Evolutionary conservation across 1,139 yeast species (phyloP), one percentile per base, ranked within the genome.

Genomic region (Saccharomyces hybrid): DNA sequence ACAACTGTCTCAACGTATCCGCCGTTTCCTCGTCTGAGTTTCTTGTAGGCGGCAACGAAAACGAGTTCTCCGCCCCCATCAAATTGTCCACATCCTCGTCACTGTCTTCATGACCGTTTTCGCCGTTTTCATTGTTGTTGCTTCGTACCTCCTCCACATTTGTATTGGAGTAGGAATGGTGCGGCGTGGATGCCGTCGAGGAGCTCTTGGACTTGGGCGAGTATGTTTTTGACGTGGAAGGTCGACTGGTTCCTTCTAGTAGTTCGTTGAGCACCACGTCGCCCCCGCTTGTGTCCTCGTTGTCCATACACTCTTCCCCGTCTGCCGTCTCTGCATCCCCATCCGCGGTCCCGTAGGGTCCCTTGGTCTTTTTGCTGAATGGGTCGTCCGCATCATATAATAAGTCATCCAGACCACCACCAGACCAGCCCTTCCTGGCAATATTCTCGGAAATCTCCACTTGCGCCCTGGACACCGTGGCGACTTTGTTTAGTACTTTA

Each of bases 371-470:
- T 26, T 64, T 65, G 25, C 62, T 69, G 63, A 81, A 80, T 2
- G 82, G 77, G 62, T 81, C 84, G 2, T 81, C 82, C 9, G 83
- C 76, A 50, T 76, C 69, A n/a, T 77, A 70, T 47, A 83, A 72
- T 52, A 88, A 71, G 30, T 80, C 84, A 65, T 88, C 95, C 46
- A 88, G 71, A 0, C 95, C 96, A 25, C 93, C 93, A 8, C 95
- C 96, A 9, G 86, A 78, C 89, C 91, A 85, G 6, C 95, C 95
- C 67, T 88, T 88, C 55, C 83, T 77, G 0, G 96, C 95, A 38
- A 89, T 81, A 23, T 87, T 85, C 64, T 87, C 96, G 61, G 82
- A 84, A 5, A 88, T 81, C 63, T 88, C 95, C 34, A 89, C 81
- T 64, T 88, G 93, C 1, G 95, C 93, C 52, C 89, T 73, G 2